A percentile compares a stretch with the other conserved stretches of the same genome.
phyloP scores from a whole-genome alignment of 345 rosid genomes.

The Balakata baccata region DNA sequence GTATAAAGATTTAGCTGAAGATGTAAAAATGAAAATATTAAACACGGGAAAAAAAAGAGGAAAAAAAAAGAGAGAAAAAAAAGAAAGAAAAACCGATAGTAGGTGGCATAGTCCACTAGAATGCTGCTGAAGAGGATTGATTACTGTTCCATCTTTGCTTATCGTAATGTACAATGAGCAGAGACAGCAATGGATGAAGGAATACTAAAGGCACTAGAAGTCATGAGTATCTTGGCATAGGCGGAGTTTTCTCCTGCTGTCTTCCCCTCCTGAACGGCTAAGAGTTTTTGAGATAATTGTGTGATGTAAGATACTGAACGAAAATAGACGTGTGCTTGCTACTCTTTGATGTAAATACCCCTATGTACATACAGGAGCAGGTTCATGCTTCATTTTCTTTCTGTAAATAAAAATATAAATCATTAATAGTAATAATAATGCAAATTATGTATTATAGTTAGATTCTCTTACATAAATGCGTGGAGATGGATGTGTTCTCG shows the following conservation, averaged over 20 bases:
- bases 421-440: too few species aligned
- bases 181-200: neutral
- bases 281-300: neutral
- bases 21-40: neutral
- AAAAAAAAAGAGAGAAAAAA: neutral
- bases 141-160: neutral
- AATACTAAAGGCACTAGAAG: neutral
- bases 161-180: neutral
- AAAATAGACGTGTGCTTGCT: neutral
- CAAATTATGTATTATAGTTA: too few species aligned
- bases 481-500: too few species aligned
- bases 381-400: constrained; percentile 1
- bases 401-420: neutral
- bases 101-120: constrained; percentile 5
- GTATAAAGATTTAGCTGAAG: neutral
- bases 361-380: neutral
- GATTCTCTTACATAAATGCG: too few species aligned
- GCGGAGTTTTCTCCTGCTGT: constrained; percentile 6
- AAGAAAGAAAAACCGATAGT: neutral
- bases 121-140: constrained; percentile 19
- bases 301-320: neutral
- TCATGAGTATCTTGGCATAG: neutral
- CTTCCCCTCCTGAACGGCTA: neutral
- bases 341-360: constrained; percentile 20
- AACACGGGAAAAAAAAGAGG: neutral